phyloP scores from a whole-genome alignment of 2,329 filamentous ascomycete species.

The Corniculantispora saksenae region DNA sequence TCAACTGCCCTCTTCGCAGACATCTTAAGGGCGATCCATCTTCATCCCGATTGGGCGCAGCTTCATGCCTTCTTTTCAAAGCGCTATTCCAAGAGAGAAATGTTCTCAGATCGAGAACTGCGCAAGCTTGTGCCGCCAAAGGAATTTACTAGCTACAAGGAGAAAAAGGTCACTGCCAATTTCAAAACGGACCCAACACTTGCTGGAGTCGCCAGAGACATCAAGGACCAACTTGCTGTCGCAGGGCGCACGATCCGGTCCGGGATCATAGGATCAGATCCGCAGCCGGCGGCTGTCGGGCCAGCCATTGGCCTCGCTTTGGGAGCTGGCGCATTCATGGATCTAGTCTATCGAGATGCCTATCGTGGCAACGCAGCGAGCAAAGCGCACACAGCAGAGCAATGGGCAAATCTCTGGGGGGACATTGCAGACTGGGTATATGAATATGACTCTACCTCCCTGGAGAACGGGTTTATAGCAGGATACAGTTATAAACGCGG shows the following conservation, averaged over 20 bases:
- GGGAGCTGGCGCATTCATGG: not conserved
- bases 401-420: not conserved
- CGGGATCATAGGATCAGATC: not conserved
- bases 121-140: not conserved
- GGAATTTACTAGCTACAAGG: not conserved
- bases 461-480: not conserved
- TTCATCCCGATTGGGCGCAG: not conserved
- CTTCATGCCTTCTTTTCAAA: not conserved
- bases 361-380: not conserved
- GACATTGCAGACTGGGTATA: conserved; percentile 5
- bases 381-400: not conserved
- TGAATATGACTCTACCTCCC: conserved; percentile 1
- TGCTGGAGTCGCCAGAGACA: not conserved
- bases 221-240: not conserved
- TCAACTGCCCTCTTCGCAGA: not conserved
- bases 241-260: not conserved
- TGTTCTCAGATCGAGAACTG: not conserved
- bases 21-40: not conserved
- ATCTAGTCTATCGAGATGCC: not conserved
- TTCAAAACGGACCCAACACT: not conserved
- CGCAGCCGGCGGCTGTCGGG: not conserved
- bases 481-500: not conserved
- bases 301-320: not conserved
- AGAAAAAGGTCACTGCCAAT: conserved; percentile 1
- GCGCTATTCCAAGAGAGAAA: not conserved